Evolutionary conservation across 2,329 filamentous ascomycete species (phyloP).

Genomic region (Trichophyton simii): DNA sequence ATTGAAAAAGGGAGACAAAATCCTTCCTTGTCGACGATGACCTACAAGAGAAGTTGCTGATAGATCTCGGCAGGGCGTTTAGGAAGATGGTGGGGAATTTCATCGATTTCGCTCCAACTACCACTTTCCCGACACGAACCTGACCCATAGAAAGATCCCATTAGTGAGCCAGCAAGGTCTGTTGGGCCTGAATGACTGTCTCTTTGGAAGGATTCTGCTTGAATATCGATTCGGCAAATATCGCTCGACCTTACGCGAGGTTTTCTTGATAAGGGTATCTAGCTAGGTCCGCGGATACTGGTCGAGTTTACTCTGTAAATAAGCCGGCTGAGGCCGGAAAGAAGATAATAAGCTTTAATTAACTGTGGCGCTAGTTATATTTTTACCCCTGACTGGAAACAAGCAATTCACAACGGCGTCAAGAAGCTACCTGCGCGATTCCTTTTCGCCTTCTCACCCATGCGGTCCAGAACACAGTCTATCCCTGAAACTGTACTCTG

Average conservation of each 20-base stretch:
- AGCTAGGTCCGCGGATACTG: background rate
- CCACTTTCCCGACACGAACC: background rate
- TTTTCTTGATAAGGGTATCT: background rate
- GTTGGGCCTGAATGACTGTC: background rate
- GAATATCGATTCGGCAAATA: background rate
- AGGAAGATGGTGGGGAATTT: background rate
- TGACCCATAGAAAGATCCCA: background rate
- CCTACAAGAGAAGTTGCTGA: background rate
- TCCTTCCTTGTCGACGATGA: background rate
- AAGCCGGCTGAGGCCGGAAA: background rate
- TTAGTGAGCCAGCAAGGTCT: background rate
- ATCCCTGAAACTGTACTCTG: background rate
- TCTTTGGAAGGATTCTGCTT: background rate
- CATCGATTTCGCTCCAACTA: background rate
- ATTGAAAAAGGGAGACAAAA: background rate
- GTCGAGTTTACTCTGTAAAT: background rate
- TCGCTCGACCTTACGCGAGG: background rate
- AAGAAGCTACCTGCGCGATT: background rate
- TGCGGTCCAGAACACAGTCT: background rate
- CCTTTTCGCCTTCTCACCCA: background rate
- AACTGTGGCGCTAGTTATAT: background rate
- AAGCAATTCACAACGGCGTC: background rate
- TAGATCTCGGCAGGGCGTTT: background rate
- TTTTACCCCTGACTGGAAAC: background rate
- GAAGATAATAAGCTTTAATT: background rate